Evolutionary conservation across 2,329 filamentous ascomycete species (phyloP), one percentile per base, ranked within the genome.

Genomic region (Blastomyces parvus): DNA sequence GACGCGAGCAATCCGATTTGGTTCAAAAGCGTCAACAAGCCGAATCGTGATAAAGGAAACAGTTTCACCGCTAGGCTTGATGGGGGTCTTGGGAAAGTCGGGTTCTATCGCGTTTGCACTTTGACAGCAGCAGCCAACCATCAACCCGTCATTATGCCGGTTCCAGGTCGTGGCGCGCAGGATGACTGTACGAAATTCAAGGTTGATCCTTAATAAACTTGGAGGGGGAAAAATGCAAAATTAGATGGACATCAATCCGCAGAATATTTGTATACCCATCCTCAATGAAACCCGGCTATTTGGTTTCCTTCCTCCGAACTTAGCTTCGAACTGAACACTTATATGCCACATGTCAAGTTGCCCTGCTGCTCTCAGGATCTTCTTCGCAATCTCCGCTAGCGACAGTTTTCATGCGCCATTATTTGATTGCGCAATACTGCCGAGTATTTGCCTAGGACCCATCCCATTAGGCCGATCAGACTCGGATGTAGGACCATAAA

Each of bases 21-120:
- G 74, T 87, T 87, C 82, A 86, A 87, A 79, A 85, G 85, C 65
- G 84, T 87, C 76, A 86, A 87, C 74, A 84, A 86, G 65, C 79
- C 77, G 14, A 82, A 30, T 30, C 27, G 30, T 52, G 74, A 72
- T 1, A 85, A 30, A 48, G 14, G 17, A 6, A 42, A 27, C 3
- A 27, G 27, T 19, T 25, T 59, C 38, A n/a, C 40, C 88, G n/a
- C 33, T 11, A 57, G n/a, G 33, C 55, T 40, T 13, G 30, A 74
- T 77, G 0, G 83, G 81, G 63, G 86, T 85, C 69, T 81, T 88
- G 2, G 83, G 84, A 2, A 77, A 79, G 2, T 85, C 85, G 44
- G 84, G 83, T 77, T 59, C 27, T 88, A 87, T 76, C 84, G 86
- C 68, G 75, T 86, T 65, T 88, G 86, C 79, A 84, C 82, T 69